Evolutionary conservation across 352 stramenopile species (phyloP).

Genomic region (Globisporangium paddicum): DNA sequence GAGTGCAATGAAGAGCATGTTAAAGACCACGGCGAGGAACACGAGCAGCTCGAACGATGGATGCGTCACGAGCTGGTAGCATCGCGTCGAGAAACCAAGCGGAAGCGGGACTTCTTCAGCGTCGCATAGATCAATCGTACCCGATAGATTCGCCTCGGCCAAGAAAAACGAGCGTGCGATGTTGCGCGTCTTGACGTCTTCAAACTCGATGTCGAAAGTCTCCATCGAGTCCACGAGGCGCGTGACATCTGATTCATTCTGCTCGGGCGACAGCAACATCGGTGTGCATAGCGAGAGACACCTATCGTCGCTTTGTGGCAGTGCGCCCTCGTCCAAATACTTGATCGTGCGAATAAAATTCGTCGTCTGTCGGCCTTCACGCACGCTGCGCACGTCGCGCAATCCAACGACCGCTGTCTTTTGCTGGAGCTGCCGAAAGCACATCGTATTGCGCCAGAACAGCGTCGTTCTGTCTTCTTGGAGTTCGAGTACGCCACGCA

Average conservation of each 20-base stretch:
- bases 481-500: constrained; percentile 50
- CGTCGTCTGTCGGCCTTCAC: constrained; percentile 63
- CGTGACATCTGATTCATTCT: constrained; percentile 7
- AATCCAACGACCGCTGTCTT: constrained; percentile 29
- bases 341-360: constrained; percentile 85
- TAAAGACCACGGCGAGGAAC: constrained; percentile 48
- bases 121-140: constrained; percentile 40
- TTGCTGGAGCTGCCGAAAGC: constrained; percentile 26
- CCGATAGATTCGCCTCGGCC: constrained; percentile 35
- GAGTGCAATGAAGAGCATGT: constrained; percentile 68
- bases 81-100: constrained; percentile 37
- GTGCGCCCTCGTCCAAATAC: constrained; percentile 41
- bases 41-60: constrained; percentile 73
- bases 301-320: constrained; percentile 20
- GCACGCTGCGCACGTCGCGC: constrained; percentile 54
- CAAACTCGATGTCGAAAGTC: constrained; percentile 79
- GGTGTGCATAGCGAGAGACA: constrained; percentile 13
- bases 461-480: constrained; percentile 61
- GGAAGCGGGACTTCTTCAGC: constrained; percentile 50
- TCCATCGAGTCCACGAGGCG: constrained; percentile 19
- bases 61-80: constrained; percentile 64
- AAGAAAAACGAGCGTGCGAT: constrained; percentile 59
- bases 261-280: background rate
- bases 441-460: constrained; percentile 43
- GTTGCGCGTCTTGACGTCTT: constrained; percentile 39